phyloP scores from a whole-genome alignment of 257 asterid genomes.

The Solanum bulbocastanum region DNA sequence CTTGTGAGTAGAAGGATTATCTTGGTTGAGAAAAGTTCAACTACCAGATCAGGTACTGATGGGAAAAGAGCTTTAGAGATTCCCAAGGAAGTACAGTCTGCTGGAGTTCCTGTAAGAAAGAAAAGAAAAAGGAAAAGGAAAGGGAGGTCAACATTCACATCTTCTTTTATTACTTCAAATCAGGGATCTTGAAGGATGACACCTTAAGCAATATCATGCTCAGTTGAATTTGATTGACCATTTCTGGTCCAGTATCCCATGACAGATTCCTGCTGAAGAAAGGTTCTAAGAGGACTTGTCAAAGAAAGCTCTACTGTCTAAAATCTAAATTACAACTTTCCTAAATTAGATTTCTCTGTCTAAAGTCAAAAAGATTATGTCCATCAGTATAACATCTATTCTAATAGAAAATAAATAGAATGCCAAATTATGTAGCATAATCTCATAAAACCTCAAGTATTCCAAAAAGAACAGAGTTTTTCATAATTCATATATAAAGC shows the following conservation, averaged over 20 bases:
- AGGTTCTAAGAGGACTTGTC: background rate
- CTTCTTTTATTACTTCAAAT: background rate
- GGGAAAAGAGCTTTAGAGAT: constrained; percentile 62
- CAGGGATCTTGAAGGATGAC: background rate
- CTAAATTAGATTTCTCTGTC: background rate
- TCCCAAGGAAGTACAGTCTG: constrained; percentile 84
- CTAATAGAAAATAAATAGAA: background rate
- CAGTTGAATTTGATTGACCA: background rate
- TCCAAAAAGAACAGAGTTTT: background rate
- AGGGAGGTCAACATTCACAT: background rate
- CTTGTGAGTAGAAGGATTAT: background rate
- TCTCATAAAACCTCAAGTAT: background rate
- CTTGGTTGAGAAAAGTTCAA: background rate
- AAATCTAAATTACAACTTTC: background rate
- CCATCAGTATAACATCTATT: background rate
- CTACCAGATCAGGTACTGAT: constrained; percentile 73
- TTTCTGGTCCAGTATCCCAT: background rate
- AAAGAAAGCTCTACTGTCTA: background rate
- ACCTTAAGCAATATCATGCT: background rate
- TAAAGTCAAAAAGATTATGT: background rate
- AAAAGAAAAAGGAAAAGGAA: background rate
- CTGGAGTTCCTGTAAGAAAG: constrained; percentile 63
- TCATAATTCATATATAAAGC: background rate
- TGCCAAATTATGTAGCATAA: background rate
- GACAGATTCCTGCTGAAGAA: background rate